Conservation (phyloP, 1,284 basidiomycete species). For the Apiotrichum mycotoxinovorans region DNA sequence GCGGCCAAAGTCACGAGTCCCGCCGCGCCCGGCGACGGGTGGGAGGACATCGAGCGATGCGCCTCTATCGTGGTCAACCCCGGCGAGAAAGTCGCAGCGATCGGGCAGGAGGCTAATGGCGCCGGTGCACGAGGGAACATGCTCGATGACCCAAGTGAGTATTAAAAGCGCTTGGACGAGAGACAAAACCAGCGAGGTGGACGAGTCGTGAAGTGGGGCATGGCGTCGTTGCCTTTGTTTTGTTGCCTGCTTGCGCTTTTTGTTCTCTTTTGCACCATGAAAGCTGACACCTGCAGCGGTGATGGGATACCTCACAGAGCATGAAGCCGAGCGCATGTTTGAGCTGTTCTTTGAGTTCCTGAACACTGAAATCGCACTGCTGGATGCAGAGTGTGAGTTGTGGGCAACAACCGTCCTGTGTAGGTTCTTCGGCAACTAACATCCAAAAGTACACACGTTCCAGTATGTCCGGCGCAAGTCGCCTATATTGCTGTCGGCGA, state of each 20-base stretch:
- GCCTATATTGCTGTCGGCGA: slow-evolving; percentile 50
- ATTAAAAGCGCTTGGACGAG: too few relatives aligned
- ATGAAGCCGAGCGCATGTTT: slow-evolving; percentile 2
- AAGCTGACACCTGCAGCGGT: neutral
- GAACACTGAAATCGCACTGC: slow-evolving; percentile 15
- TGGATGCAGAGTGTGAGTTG: slow-evolving; percentile 21
- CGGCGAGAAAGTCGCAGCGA: neutral
- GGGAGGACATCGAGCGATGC: neutral
- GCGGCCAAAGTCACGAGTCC: neutral
- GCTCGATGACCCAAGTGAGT: slow-evolving; percentile 7
- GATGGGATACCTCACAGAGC: slow-evolving; percentile 3
- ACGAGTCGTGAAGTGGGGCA: neutral
- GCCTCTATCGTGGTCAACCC: neutral
- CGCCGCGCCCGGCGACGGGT: neutral
- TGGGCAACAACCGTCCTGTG: too few relatives aligned
- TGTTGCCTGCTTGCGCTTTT: neutral
- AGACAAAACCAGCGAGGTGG: too few relatives aligned
- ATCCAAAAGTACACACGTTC: slow-evolving; percentile 10
- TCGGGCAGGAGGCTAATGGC: neutral
- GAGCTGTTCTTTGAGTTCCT: slow-evolving; percentile 9
- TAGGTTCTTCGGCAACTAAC: too few relatives aligned
- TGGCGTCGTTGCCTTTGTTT: too few relatives aligned
- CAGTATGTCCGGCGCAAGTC: slow-evolving; percentile 9
- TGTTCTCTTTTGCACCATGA: neutral
- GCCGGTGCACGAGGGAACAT: neutral